Evolutionary conservation across 23 red algal species (phyloP), one percentile per base, ranked within the genome.

Genomic region (Pyropia haitanensis): DNA sequence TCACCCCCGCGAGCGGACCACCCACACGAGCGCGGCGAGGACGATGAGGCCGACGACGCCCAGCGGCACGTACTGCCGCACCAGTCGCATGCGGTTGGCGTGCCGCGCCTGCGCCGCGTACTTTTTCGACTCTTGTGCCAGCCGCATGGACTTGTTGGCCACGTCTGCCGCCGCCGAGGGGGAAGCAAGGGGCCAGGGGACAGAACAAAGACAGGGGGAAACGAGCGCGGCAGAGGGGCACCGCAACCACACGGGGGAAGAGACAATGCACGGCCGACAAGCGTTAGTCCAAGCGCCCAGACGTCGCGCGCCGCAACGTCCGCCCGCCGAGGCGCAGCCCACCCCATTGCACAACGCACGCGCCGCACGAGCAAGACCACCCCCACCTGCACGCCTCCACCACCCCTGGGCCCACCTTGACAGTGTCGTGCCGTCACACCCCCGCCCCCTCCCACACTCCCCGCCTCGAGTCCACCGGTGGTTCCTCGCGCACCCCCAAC

Each of bases 21-120:
- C 39, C 32, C 31, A 77, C 12, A 66, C 66, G 10, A 63, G 58
- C 26, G 64, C 50, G 18, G 22, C 28, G 14, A 77, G 20, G 18
- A 85, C 89, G n/a, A 86, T 64, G 0, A 76, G 34, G 12, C 86
- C 14, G 8, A 95, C 80, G 22, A 75, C 64, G 50, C 66, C 72
- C 31, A 81, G 25, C 30, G 89, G 89, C 25, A 62, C 89, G 64
- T 95, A 95, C 60, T 85, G 79, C 34, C 89, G 72, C 5, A 95
- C 33, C 19, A 84, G 70, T 18, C 80, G 75, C 78, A 95, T 95
- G 26, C 89, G 67, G 63, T 84, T 84, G 15, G 89, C 89, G 29
- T 80, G 89, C 51, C 80, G 81, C 5, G 89, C 89, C 51, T 80
- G 71, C 15, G 68, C 75, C 1, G 80, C 70, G 67, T 95, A 95